Base-by-base conservation (phyloP, 345 rosid genomes). In the Populus alba region DNA sequence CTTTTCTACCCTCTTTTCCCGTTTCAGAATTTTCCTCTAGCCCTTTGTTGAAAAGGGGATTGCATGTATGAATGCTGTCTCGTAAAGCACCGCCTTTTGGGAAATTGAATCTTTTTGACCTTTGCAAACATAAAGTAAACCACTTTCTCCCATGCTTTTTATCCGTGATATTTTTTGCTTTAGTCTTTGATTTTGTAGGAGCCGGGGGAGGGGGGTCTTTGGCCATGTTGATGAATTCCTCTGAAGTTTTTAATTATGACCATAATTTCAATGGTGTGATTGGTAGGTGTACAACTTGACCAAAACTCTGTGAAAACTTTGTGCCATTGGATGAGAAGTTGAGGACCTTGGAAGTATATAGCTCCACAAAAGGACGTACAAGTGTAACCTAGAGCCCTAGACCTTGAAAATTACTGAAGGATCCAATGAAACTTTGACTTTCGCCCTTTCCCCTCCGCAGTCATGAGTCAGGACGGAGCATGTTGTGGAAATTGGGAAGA, bases 21-120 rank as follows among this genome's bases (percentile, higher is more conserved):
- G 38, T 75, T 69, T 9, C 59, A 12, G 2, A 6, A n/a, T 17
- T 66, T 63, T 72, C 35, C 45, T 72, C 29, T 47, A 37, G 63
- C 18, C 67, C 38, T 69, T 59, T 65, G 77, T 80, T 71, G 83
- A 77, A 75, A 80, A 66, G 75, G 76, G 66, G 27, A 61, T 5
- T 55, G 15, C 10, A 38, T 76, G 76, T 82, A 75, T 82, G 74
- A 75, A 77, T 73, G 85, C 31, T 80, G 85, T 77, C 86, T 63
- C 74, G 68, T 70, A 84, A 86, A 81, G 84, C 71, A 63, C 31
- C 11, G 3, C 35, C 82, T 87, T 88, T 79, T 77, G 78, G 89
- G 87, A 81, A 84, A 87, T 85, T 81, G 88, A 68, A 85, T 66
- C 89, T 79, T 88, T 85, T 87, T 87, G 91, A 88, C 91, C 83